Base-by-base conservation (phyloP, 2,329 filamentous ascomycete species). In the Pyricularia pennisetigena region DNA sequence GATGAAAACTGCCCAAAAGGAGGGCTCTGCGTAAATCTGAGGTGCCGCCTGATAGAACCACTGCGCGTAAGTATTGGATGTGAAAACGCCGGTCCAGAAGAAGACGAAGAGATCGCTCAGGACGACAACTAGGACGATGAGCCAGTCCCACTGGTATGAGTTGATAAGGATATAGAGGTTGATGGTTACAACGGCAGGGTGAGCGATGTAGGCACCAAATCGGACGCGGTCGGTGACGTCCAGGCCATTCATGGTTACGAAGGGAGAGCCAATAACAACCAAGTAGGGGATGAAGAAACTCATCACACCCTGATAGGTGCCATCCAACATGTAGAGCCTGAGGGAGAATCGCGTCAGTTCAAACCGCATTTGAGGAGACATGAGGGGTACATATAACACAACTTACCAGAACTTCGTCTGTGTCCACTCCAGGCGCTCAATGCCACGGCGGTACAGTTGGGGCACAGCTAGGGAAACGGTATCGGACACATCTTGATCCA, bases 131-230 rank as follows among this genome's bases (percentile, higher is more conserved):
- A 97, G 82, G 26, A 94, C 79, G 80, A 96, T 96, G 74, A 99
- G 83, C 94, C 94, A 99, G 78, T 99, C 95, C 95, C 95, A 99
- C 70, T 94, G 88, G 78, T 97, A 98, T 0, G 92, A 96, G 79
- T 99, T 99, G 81, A 98, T 88, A 71, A 99, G 82, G 72, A 99
- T 92, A 81, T 98, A 99, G 69, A 90, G 82, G 78, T 99, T 99
- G 82, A 97, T 96, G 59, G 92, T 90, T 72, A 97, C 81, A 69
- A 99, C 89, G 7, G 92, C 89, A 16, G 92, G 91, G 69, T 92
- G 92, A 3, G 89, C 93, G 73, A 97, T 88, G 77, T 95, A 96
- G 67, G 92, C 86, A 74, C 95, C 95, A 74, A 99, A 90, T 72
- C 94, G 89, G 71, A 89, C 86, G 72, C 93, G 88, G 74, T 98